phyloP scores from a whole-genome alignment of 2,329 filamentous ascomycete species.

The Curvularia verruculosa region DNA sequence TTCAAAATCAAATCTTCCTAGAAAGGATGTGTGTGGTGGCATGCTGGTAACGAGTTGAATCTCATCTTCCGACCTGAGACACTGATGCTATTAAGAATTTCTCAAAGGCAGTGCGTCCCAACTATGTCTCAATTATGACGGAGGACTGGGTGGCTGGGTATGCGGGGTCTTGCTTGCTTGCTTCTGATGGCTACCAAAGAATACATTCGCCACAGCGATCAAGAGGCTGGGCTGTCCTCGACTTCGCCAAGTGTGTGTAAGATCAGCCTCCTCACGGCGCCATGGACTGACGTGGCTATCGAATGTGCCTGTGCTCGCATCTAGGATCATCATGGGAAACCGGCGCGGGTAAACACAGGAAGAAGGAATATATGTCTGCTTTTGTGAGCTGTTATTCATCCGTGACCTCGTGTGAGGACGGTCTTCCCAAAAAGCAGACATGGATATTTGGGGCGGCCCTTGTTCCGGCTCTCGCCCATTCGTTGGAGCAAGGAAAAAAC shows the following conservation, averaged over 20 bases:
- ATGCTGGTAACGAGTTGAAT: not conserved
- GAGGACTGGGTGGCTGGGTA: not conserved
- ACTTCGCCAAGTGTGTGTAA: not conserved
- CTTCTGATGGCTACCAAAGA: not conserved
- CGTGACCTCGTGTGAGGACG: not conserved
- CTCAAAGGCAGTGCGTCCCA: not conserved
- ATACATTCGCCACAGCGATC: not conserved
- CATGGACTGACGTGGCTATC: slow-evolving; percentile 1
- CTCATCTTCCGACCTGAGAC: not conserved
- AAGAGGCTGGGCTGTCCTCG: not conserved
- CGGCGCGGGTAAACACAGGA: not conserved
- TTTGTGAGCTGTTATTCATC: not conserved
- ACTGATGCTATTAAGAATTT: slow-evolving; percentile 1
- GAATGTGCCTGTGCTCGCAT: not conserved
- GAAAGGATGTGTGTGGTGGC: slow-evolving; percentile 4
- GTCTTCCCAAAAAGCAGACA: not conserved
- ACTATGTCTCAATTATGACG: not conserved
- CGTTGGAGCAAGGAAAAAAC: not conserved
- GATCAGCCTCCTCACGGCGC: slow-evolving; percentile 1
- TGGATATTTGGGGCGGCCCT: not conserved
- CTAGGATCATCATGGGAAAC: not conserved
- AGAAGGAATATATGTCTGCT: slow-evolving; percentile 2
- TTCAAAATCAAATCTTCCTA: slow-evolving; percentile 4
- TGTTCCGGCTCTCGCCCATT: not conserved
- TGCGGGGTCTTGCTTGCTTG: not conserved